Percentiles rank a stretch among this genome's conserved stretches.
These are phyloP conservation scores for Tetracladium marchalianum DNA, from an alignment of 495 filamentous ascomycete genomes.

Conservation along the genomic window DNA sequence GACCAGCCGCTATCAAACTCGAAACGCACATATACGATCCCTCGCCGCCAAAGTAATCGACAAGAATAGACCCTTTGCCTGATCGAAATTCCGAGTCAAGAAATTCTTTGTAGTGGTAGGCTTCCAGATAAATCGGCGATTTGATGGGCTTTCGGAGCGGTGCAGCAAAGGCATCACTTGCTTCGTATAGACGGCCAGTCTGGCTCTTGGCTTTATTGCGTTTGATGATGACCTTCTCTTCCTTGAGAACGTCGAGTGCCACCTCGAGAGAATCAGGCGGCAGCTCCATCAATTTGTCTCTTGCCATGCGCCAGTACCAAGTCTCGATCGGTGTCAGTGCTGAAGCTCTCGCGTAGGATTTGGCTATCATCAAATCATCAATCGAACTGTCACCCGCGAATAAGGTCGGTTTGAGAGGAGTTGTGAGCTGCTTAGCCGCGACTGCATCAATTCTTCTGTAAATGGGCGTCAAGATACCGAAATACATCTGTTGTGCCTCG, in stretches of 20 bases:
- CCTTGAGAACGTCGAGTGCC: slow-evolving; percentile 47
- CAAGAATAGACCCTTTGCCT: slow-evolving; percentile 21
- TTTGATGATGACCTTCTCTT: slow-evolving; percentile 48
- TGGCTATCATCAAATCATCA: slow-evolving; percentile 30
- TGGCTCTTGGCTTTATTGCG: slow-evolving; percentile 41
- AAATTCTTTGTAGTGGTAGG: slow-evolving; percentile 45
- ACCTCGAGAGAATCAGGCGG: slow-evolving; percentile 35
- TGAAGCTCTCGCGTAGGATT: slow-evolving; percentile 54
- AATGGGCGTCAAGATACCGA: slow-evolving; percentile 19
- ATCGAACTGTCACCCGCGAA: neutral
- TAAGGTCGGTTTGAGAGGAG: neutral
- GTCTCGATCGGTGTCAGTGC: slow-evolving; percentile 39
- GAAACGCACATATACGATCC: slow-evolving; percentile 60
- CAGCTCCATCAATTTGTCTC: slow-evolving; percentile 32
- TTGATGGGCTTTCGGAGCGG: slow-evolving; percentile 37
- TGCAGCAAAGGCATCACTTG: slow-evolving; percentile 45
- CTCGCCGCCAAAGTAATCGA: slow-evolving; percentile 43
- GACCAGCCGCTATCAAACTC: slow-evolving; percentile 53
- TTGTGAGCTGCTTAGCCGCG: slow-evolving; percentile 12
- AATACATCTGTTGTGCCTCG: too few relatives aligned
- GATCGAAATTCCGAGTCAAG: slow-evolving; percentile 45
- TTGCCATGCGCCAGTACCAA: slow-evolving; percentile 34
- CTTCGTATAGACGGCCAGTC: slow-evolving; percentile 46
- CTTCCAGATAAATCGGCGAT: slow-evolving; percentile 37
- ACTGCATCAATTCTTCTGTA: slow-evolving; percentile 29